Percentiles rank a stretch among this genome's conserved stretches.
These are phyloP conservation scores for Rickenella mellea DNA, from an alignment of 768 basidiomycete genomes.

Conservation along the genomic window DNA sequence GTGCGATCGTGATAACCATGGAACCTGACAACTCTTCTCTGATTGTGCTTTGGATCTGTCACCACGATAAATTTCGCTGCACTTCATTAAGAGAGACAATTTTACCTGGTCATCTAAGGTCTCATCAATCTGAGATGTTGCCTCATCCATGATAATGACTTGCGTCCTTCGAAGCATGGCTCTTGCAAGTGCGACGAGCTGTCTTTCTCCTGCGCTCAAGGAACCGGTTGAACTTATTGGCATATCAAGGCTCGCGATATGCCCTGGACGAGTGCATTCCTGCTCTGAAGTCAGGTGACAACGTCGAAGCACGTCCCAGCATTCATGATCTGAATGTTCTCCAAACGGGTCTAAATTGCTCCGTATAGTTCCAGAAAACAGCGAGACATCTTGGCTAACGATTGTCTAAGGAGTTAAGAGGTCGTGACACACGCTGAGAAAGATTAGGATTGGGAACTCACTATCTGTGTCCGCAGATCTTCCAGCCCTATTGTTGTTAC, in stretches of 20 bases:
- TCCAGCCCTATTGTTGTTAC: conserved; percentile 59
- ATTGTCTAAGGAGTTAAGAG: conserved; percentile 40
- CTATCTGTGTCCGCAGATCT: conserved; percentile 54
- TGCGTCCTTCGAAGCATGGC: conserved; percentile 56
- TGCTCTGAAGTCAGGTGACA: conserved; percentile 40
- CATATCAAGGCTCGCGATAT: conserved; percentile 38
- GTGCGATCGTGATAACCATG: conserved; percentile 79
- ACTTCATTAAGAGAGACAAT: neutral
- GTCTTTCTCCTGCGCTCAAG: conserved; percentile 70
- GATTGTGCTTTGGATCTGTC: conserved; percentile 62
- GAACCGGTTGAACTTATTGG: conserved; percentile 53
- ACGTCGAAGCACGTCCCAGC: conserved; percentile 53
- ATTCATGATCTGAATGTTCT: conserved; percentile 49
- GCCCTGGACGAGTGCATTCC: conserved; percentile 6
- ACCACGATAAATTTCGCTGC: neutral
- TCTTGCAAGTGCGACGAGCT: conserved; percentile 62
- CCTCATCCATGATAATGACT: conserved; percentile 68
- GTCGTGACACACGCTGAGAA: neutral
- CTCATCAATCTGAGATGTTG: conserved; percentile 69
- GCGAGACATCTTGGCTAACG: conserved; percentile 64
- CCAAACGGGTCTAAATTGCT: conserved; percentile 67
- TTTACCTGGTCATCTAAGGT: conserved; percentile 57
- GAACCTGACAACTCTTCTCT: conserved; percentile 61
- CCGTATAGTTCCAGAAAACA: conserved; percentile 65
- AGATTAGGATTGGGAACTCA: conserved; percentile 19